phyloP scores from a whole-genome alignment of 2,329 filamentous ascomycete species.

The Colletotrichum australisinense region DNA sequence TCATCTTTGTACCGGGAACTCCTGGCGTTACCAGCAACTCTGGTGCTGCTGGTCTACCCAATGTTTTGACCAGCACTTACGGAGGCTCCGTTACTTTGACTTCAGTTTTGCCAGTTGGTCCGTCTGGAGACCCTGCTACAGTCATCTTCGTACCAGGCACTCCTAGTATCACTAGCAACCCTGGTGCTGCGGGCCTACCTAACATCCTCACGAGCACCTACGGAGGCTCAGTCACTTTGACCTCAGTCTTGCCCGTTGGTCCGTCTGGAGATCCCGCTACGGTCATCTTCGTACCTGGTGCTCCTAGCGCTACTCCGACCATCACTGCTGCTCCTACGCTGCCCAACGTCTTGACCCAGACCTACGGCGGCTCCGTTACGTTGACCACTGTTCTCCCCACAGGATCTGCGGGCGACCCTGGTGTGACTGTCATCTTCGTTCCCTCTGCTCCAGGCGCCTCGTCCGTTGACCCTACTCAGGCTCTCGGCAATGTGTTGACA shows the following conservation, averaged over 20 bases:
- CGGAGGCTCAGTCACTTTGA: slow-evolving; percentile 2
- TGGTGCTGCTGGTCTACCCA: neutral
- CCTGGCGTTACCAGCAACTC: neutral
- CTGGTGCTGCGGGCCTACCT: neutral
- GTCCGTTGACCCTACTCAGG: neutral
- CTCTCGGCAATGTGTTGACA: slow-evolving; percentile 4
- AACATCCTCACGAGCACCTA: slow-evolving; percentile 1
- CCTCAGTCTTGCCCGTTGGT: neutral
- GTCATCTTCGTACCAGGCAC: no score
- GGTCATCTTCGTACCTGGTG: no score
- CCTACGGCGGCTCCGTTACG: neutral
- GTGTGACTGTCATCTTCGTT: slow-evolving; percentile 4
- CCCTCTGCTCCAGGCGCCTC: neutral
- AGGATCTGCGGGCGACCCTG: slow-evolving; percentile 1
- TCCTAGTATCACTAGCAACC: no score
- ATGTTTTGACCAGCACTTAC: neutral
- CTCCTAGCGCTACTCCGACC: neutral
- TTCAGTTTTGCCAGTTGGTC: neutral
- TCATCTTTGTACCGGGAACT: neutral
- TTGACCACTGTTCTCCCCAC: neutral
- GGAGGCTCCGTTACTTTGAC: slow-evolving; percentile 3
- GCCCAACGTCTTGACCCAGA: neutral
- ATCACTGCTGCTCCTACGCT: neutral
- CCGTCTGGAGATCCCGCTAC: neutral
- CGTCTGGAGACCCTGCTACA: neutral